Evolutionary conservation across 2,329 filamentous ascomycete species (phyloP).

Genomic region (Colletotrichum tabaci): DNA sequence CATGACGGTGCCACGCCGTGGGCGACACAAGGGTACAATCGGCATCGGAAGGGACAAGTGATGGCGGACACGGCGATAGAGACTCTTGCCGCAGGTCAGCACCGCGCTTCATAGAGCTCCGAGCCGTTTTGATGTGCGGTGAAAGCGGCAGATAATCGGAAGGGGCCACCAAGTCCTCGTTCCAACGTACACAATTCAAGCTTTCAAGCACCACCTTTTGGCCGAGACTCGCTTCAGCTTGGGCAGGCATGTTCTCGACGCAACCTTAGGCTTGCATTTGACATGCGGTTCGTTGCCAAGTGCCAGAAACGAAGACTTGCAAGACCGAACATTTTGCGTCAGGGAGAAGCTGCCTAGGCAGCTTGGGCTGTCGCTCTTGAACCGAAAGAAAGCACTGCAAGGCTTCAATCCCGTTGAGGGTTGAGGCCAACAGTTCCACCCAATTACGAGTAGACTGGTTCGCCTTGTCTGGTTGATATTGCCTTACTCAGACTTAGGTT

Average conservation of each 20-base stretch:
- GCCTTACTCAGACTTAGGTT: too few species aligned
- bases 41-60: neutral
- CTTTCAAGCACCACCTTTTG: conserved; percentile 1
- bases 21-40: neutral
- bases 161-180: neutral
- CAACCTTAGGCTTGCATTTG: neutral
- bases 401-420: neutral
- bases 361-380: neutral
- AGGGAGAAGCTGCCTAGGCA: neutral
- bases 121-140: neutral
- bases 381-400: neutral
- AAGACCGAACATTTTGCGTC: neutral
- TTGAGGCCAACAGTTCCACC: neutral
- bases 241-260: neutral
- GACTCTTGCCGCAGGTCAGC: neutral
- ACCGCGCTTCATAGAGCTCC: neutral
- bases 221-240: too few species aligned
- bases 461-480: neutral
- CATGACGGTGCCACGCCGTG: neutral
- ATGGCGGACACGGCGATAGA: neutral
- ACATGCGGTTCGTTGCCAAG: neutral
- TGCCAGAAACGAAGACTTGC: neutral
- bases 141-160: conserved; percentile 1
- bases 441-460: neutral
- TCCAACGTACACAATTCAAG: conserved; percentile 5